Percentiles rank a stretch among this genome's conserved stretches.
These are phyloP conservation scores for Leishmania tarentolae DNA, from an alignment of 208 protist genomes.

Conservation along the genomic window DNA sequence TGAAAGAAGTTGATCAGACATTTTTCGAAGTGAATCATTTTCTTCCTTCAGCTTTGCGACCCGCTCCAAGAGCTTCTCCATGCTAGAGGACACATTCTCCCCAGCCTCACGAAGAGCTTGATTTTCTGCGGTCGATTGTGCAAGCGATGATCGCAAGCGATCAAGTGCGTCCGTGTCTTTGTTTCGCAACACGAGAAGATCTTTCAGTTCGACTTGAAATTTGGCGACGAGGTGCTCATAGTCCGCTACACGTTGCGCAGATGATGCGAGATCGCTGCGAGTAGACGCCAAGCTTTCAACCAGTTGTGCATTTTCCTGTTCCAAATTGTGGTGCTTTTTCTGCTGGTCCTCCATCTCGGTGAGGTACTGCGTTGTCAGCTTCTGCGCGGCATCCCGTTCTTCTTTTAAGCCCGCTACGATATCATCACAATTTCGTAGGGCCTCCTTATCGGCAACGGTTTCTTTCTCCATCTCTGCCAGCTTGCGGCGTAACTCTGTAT, in stretches of 20 bases:
- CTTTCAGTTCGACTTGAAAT: constrained; percentile 58
- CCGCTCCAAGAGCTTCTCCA: constrained; percentile 33
- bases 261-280: constrained; percentile 21
- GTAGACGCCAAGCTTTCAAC: constrained; percentile 1
- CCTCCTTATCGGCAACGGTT: not conserved
- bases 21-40: constrained; percentile 22
- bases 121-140: constrained; percentile 25
- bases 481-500: constrained; percentile 43
- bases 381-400: constrained; percentile 29
- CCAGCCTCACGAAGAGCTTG: constrained; percentile 24
- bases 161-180: constrained; percentile 35
- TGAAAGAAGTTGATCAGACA: not conserved
- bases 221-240: constrained; percentile 48
- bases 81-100: constrained; percentile 34
- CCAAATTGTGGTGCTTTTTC: constrained; percentile 16
- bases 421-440: constrained; percentile 22
- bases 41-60: constrained; percentile 38
- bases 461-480: constrained; percentile 16
- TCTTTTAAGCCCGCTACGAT: constrained; percentile 28
- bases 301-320: constrained; percentile 24
- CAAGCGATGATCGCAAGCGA: constrained; percentile 23
- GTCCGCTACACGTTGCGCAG: constrained; percentile 34
- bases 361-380: constrained; percentile 30
- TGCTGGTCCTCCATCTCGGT: constrained; percentile 16
- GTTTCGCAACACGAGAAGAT: constrained; percentile 15